Percentiles rank a stretch among this genome's conserved stretches.
These are phyloP conservation scores for Penicillium oxalicum DNA, from an alignment of 2,329 filamentous ascomycete species.

Conservation along the genomic window DNA sequence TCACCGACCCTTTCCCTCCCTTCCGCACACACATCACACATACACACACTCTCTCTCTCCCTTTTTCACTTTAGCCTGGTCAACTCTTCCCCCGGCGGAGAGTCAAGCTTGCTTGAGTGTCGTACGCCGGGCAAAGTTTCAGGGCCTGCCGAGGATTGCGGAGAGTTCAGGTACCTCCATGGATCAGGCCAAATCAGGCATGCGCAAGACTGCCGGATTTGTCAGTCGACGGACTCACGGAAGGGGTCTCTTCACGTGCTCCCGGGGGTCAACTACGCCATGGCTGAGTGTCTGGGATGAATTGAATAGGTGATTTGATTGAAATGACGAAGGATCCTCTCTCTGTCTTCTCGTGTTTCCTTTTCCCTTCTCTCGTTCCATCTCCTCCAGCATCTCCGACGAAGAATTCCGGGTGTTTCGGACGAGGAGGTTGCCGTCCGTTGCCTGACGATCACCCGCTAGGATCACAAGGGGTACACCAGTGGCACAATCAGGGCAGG, in stretches of 20 bases:
- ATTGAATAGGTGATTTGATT: not conserved
- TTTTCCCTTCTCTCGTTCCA: no score
- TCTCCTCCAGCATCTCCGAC: no score
- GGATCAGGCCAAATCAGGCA: constrained; percentile 3
- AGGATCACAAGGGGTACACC: constrained; percentile 7
- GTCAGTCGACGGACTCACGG: not conserved
- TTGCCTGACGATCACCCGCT: constrained; percentile 23
- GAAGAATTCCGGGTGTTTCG: not conserved
- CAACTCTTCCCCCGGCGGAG: no score
- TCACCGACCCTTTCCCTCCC: not conserved
- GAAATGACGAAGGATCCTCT: not conserved
- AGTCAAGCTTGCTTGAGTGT: constrained; percentile 1
- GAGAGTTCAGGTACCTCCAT: constrained; percentile 8
- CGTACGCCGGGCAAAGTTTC: constrained; percentile 15
- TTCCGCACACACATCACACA: no score
- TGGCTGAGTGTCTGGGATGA: not conserved
- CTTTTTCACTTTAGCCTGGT: not conserved
- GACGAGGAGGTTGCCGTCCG: not conserved
- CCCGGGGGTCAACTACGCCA: no score
- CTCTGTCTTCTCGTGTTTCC: no score
- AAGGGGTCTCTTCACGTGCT: no score
- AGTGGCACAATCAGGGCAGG: not conserved
- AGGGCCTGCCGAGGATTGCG: constrained; percentile 7
- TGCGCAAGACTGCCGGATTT: constrained; percentile 2
- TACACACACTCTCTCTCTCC: not conserved